A percentile compares a stretch with the other conserved stretches of the same genome.
Conservation (phyloP, 1,139 yeast genomes). For the Sugiyamaella japonica region DNA sequence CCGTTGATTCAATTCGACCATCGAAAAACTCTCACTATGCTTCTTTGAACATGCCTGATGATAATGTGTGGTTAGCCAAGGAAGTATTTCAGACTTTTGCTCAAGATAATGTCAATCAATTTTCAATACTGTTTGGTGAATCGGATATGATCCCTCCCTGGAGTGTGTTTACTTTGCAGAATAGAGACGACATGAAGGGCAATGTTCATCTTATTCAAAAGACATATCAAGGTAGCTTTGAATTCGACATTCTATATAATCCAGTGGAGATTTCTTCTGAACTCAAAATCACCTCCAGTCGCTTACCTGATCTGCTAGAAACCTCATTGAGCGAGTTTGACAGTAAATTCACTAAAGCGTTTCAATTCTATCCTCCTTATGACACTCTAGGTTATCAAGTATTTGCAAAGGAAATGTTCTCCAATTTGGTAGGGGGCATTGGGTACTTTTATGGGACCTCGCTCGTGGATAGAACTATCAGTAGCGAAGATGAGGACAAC, state of each 20-base stretch:
- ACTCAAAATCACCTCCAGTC: conserved; percentile 45
- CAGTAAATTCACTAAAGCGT: conserved; percentile 54
- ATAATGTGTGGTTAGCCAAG: conserved; percentile 73
- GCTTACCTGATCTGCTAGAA: conserved; percentile 33
- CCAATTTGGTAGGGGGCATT: conserved; percentile 86
- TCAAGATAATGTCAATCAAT: conserved; percentile 62
- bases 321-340: conserved; percentile 49
- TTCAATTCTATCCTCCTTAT: conserved; percentile 60
- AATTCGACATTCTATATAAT: conserved; percentile 68
- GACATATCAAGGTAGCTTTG: conserved; percentile 69
- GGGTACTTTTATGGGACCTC: conserved; percentile 90
- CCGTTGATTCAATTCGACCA: conserved; percentile 36
- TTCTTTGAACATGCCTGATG: conserved; percentile 72
- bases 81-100: conserved; percentile 71
- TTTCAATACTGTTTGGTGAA: conserved; percentile 44
- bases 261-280: conserved; percentile 44
- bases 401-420: conserved; percentile 76
- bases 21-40: conserved; percentile 57
- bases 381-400: conserved; percentile 45
- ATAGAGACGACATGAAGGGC: conserved; percentile 64
- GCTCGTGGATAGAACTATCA: conserved; percentile 71
- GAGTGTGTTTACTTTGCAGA: conserved; percentile 54
- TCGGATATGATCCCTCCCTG: conserved; percentile 41
- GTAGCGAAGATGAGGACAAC: conserved; percentile 49
- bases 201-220: conserved; percentile 80